phyloP scores from a whole-genome alignment of 2,329 filamentous ascomycete genomes.

The Emmonsia crescens region DNA sequence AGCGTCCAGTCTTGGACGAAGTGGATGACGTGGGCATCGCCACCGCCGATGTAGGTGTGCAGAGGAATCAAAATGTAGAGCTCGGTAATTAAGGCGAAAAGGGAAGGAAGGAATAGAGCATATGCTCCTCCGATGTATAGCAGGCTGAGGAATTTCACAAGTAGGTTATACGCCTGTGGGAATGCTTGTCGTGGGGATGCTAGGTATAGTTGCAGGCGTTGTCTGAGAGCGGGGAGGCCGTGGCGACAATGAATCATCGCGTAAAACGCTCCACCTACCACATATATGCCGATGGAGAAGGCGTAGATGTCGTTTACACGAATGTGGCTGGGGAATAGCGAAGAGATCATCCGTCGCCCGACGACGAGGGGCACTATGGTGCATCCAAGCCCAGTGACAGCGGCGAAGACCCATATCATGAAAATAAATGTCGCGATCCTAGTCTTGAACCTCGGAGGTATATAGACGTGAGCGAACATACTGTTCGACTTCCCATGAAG shows the following conservation, averaged over 20 bases:
- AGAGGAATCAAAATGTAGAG: conserved; percentile 81
- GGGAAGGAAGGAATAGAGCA: conserved; percentile 65
- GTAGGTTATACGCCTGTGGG: conserved; percentile 12
- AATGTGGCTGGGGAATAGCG: conserved; percentile 58
- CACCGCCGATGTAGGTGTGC: conserved; percentile 57
- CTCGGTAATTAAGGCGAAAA: conserved; percentile 71
- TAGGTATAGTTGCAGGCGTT: conserved; percentile 16
- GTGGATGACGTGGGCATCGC: conserved; percentile 46
- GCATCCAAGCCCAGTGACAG: conserved; percentile 69
- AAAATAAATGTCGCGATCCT: conserved; percentile 79
- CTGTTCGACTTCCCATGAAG: conserved; percentile 50
- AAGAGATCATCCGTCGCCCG: conserved; percentile 66
- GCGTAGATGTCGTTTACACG: conserved; percentile 92
- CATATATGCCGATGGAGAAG: conserved; percentile 80
- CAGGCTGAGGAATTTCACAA: conserved; percentile 40
- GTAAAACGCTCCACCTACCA: conserved; percentile 60
- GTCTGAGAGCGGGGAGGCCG: conserved; percentile 6
- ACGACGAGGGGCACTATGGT: conserved; percentile 81
- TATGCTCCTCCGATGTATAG: conserved; percentile 67
- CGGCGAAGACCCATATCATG: conserved; percentile 87
- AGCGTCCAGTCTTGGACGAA: conserved; percentile 91
- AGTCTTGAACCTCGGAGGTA: conserved; percentile 73
- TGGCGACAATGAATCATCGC: conserved; percentile 23
- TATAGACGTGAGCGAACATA: conserved; percentile 61
- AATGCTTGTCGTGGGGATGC: conserved; percentile 23